Evolutionary conservation across 1,284 basidiomycete genomes (phyloP), one percentile per base, ranked within the genome.

Genomic region (Clitocybe nebularis): DNA sequence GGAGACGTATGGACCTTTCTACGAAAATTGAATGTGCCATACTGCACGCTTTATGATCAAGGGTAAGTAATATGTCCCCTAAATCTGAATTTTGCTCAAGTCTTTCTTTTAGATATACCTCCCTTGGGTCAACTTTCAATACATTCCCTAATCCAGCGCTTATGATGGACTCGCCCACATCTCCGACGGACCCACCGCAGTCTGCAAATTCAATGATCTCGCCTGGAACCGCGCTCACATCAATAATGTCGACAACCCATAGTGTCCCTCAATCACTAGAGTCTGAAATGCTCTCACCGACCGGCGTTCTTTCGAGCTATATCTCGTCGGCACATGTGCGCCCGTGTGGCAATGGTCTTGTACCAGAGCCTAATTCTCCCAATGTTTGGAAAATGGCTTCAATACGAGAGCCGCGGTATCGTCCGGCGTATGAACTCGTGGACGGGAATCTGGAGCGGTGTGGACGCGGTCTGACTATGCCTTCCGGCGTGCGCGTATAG

Each of bases 121-220:
- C 93, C 2, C 77, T 99, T 10, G 95, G 96, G 16, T 96, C 93
- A 11, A 94, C 89, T 1, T 90, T 82, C 66, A 97, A 98, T 66
- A 98, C 96, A 0, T 84, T 84, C 54, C 92, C 83, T 0, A 99
- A 99, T 56, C 95, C 95, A 0, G 77, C 87, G 0, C 75, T 96
- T 4, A 70, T 74, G 17, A 66, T 80, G 44, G 45, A 49, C 37
- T 57, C 55, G 36, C 56, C 45, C 49, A 53, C 38, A 39, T 54
- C 36, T 29, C 45, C 25, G 21, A 29, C 25, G 35, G 24, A 10
- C 17, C 45, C 19, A 19, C 26, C 20, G 7, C 26, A 41, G 13
- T 33, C 44, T n/a, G 33, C 40, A 26, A 20, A 25, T 23, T 47
- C 47, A 46, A 11, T 50, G 32, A 48, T 55, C n/a, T 54, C 53